These are phyloP conservation scores for Kernera saxatilis DNA, from an alignment of 345 rosid species.

Conservation along the genomic window DNA sequence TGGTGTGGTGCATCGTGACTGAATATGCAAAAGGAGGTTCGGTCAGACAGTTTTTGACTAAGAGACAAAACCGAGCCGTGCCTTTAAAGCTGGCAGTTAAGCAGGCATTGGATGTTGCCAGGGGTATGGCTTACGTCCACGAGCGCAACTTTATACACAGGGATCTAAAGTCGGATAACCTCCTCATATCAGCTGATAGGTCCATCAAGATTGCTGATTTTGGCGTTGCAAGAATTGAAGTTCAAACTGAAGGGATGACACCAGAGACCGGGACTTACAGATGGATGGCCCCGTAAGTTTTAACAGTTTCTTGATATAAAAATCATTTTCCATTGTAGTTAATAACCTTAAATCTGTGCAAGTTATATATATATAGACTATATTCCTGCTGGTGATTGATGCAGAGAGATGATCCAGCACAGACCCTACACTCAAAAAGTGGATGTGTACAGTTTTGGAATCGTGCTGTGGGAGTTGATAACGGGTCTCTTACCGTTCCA, in stretches of 20 bases:
- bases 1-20: constrained; percentile 44
- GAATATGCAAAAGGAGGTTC: constrained; percentile 45
- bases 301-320: background rate
- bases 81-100: constrained; percentile 41
- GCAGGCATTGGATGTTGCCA: constrained; percentile 50
- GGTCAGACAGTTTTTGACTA: constrained; percentile 34
- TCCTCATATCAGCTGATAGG: constrained; percentile 38
- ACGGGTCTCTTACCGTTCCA: constrained; percentile 41
- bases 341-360: background rate
- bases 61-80: constrained; percentile 39
- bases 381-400: background rate
- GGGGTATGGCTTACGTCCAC: constrained; percentile 47
- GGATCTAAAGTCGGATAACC: constrained; percentile 48
- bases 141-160: constrained; percentile 42
- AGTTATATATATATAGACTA: background rate
- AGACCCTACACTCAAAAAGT: constrained; percentile 54
- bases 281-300: constrained; percentile 57
- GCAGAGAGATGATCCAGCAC: constrained; percentile 58
- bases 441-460: constrained; percentile 56
- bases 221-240: constrained; percentile 46
- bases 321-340: background rate
- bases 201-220: constrained; percentile 54
- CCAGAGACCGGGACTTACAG: constrained; percentile 50
- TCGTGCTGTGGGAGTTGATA: constrained; percentile 53
- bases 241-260: constrained; percentile 44